Conservation (phyloP, 1,284 basidiomycete species). For the Microbotryum violaceum region DNA sequence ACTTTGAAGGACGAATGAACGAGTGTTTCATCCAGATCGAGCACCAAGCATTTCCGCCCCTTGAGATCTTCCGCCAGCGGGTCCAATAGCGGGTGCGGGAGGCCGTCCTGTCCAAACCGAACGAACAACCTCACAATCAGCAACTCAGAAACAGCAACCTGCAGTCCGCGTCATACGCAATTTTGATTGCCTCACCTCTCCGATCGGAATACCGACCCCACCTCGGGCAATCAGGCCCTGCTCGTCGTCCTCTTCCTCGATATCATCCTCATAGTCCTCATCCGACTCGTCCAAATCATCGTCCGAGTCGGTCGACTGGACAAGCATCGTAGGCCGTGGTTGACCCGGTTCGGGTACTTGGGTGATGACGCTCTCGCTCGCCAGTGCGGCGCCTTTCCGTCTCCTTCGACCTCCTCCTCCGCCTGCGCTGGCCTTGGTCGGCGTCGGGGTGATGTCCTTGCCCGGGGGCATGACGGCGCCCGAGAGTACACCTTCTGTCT, state of each 20-base stretch:
- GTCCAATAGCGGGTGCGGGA: slow-evolving; percentile 72
- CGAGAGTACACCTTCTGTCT: slow-evolving; percentile 60
- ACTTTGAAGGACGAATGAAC: slow-evolving; percentile 57
- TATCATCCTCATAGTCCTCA: slow-evolving; percentile 42
- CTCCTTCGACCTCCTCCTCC: slow-evolving; percentile 37
- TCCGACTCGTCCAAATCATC: slow-evolving; percentile 47
- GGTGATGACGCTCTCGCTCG: slow-evolving; percentile 30
- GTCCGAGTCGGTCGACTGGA: slow-evolving; percentile 44
- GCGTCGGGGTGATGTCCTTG: slow-evolving; percentile 43
- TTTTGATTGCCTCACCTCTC: slow-evolving; percentile 52
- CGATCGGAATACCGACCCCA: slow-evolving; percentile 71
- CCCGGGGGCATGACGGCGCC: slow-evolving; percentile 65
- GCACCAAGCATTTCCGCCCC: slow-evolving; percentile 78
- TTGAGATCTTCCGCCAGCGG: slow-evolving; percentile 62
- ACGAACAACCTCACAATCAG: slow-evolving; percentile 15
- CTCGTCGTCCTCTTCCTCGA: slow-evolving; percentile 65
- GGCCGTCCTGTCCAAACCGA: slow-evolving; percentile 56
- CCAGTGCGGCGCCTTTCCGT: slow-evolving; percentile 37
- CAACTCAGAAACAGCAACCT: slow-evolving; percentile 4
- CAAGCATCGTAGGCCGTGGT: slow-evolving; percentile 6
- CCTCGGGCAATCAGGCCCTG: slow-evolving; percentile 68
- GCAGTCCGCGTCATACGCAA: slow-evolving; percentile 4
- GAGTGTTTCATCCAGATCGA: slow-evolving; percentile 92
- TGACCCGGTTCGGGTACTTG: slow-evolving; percentile 27
- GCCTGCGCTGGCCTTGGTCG: slow-evolving; percentile 30